Base-by-base conservation (phyloP, 768 basidiomycete genomes). In the Artomyces pyxidatus region DNA sequence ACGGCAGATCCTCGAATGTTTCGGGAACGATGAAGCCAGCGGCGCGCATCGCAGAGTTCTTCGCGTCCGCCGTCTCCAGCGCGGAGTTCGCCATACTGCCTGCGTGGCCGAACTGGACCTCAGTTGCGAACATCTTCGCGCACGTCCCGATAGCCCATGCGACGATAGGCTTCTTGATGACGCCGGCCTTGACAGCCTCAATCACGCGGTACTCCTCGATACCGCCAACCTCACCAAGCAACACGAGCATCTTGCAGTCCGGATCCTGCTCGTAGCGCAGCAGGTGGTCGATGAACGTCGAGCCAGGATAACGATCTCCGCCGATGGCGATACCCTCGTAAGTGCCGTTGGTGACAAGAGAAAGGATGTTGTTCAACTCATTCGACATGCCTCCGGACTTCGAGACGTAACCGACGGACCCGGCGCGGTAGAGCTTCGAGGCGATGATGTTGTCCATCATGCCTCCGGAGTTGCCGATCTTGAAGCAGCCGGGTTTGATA, bases 371-470 rank as follows among this genome's bases (percentile, higher is more conserved):
- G 86, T 99, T 98, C 62, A 99, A 75, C 71, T 99, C 95, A 75
- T 98, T 98, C 61, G 95, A 98, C 95, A 99, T 99, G 68, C 95
- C 95, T 59, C 95, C 95, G 7, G 94, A 97, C 74, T 99, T 99
- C 68, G 92, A 96, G 64, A 99, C 95, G 69, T 98, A 99, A 62
- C 94, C 95, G 60, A 99, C 89, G 11, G 93, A 92, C 49, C 95
- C 95, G 23, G 93, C 74, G 61, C 94, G 92, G 80, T 97, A 99
- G 54, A 99, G 86, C 76, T 97, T 99, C 54, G 92, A 95, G 6
- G 94, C 74, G 63, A 97, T 96, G 72, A 98, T 94, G 77, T 98
- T 99, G 76, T 99, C 95, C 94, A 97, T 96, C 95, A 98, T 98
- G 63, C 88, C 95, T 75, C 95, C 95, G 51, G 90, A 93, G 80